phyloP scores from a whole-genome alignment of 139 green algal species.

The Chlamydomonas sp. region DNA sequence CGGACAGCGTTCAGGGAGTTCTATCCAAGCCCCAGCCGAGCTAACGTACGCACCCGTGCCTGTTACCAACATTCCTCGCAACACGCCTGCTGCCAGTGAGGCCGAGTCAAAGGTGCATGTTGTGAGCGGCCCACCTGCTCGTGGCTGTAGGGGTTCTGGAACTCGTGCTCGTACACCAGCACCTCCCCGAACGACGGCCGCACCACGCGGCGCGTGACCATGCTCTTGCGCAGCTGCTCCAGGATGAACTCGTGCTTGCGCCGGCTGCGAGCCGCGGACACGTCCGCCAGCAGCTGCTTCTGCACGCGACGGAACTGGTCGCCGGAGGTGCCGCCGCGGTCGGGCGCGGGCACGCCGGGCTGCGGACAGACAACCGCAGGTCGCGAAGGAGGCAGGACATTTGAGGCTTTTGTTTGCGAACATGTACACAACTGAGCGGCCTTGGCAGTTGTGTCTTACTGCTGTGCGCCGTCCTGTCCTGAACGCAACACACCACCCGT shows the following conservation, averaged over 20 bases:
- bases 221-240: constrained; percentile 54
- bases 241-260: constrained; percentile 59
- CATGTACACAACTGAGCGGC: no score
- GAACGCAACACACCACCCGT: no score
- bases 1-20: no score
- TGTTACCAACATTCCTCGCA: background rate
- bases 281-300: constrained; percentile 64
- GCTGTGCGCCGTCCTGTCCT: no score
- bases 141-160: constrained; percentile 53
- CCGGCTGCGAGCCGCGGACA: constrained; percentile 46
- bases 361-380: background rate
- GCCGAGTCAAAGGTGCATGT: background rate
- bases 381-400: background rate
- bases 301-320: constrained; percentile 58
- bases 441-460: no score
- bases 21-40: no score
- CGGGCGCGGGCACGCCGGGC: no score
- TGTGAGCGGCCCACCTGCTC: constrained; percentile 44
- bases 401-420: no score
- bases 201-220: constrained; percentile 50
- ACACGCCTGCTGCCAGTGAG: background rate
- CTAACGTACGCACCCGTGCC: no score
- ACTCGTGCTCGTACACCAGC: constrained; percentile 60
- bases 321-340: background rate
- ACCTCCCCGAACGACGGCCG: constrained; percentile 53